Evolutionary conservation across 1,139 yeast genomes (phyloP), one percentile per base, ranked within the genome.

Genomic region (Saccharomyces hybrid): DNA sequence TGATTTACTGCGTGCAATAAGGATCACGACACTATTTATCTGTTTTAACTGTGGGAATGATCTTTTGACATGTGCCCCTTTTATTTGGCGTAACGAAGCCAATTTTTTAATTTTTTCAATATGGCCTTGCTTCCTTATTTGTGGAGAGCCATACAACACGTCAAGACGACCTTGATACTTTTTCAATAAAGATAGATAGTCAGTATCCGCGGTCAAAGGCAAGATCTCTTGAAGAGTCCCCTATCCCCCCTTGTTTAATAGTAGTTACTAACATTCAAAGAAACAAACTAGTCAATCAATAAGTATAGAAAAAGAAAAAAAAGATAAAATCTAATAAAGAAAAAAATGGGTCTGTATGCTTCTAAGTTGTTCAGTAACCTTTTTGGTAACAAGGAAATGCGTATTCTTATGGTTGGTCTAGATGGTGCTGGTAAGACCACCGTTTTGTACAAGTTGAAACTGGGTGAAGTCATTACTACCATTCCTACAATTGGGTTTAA

Each of bases 281-380:
- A 20, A 20, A 20, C 23, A 20, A 20, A 20, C 4, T 7, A 6
- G 4, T 1, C n/a, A 5, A 16, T 9, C 25, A 20, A 38, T 38
- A 20, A 9, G 11, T 5, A 20, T 38, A 38, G 25, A 38, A 16
- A 13, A 9, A 32, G 25, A 20, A 23, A 25, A 5, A 31, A 47
- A 6, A n/a, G 9, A 1, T 2, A 6, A 6, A 9, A 47, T 47
- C 13, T 6, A 13, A 20, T 20, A 20, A 25, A 49, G 23, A 16
- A 29, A 16, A 29, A 56, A 26, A 87, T 88, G 96, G 96, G 96
- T 79, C 79, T 88, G 74, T 84, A 88, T 67, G 82, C 88, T 75
- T 88, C 96, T 64, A 88, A 86, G 23, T 20, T 20, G 23, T 20
- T 20, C 23, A 20, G 23, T 3, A 20, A 20, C 23, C 23, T 20